Evolutionary conservation across 2,329 filamentous ascomycete genomes (phyloP).

Genomic region (Fusarium goolgardi): DNA sequence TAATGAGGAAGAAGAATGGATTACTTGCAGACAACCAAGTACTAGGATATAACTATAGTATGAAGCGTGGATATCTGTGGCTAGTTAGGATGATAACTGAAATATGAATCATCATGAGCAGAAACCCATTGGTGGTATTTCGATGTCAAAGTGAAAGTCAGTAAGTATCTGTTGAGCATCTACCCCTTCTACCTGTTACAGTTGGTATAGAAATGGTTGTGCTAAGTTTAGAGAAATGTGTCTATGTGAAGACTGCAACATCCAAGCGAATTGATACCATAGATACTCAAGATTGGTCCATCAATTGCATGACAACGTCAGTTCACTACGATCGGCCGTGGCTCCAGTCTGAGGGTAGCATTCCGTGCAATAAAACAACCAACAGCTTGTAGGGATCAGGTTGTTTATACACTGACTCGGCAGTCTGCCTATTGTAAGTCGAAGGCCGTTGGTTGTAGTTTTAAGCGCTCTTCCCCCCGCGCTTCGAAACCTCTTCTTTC

Average conservation of each 20-base stretch:
- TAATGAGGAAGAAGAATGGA: not conserved
- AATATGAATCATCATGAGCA: slow-evolving; percentile 2
- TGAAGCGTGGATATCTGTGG: not conserved
- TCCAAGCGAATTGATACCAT: not conserved
- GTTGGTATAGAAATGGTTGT: not conserved
- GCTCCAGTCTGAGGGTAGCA: not conserved
- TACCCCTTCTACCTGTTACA: not conserved
- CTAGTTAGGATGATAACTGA: slow-evolving; percentile 5
- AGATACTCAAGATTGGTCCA: not conserved
- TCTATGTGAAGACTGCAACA: not conserved
- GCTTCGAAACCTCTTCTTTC: not conserved
- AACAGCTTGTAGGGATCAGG: not conserved
- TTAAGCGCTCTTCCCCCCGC: not conserved
- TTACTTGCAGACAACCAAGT: not conserved
- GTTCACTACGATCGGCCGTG: not conserved
- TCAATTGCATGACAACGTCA: not conserved
- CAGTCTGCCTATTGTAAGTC: not conserved
- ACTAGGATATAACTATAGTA: slow-evolving; percentile 4
- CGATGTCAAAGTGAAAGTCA: not conserved
- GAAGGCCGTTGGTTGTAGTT: not conserved
- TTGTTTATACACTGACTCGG: not conserved
- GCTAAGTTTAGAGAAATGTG: not conserved
- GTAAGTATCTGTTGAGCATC: too few relatives aligned
- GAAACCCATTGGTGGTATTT: not conserved
- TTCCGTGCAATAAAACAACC: not conserved